A percentile compares a stretch with the other conserved stretches of the same genome.
phyloP scores from a whole-genome alignment of 73 alveolate species.

The Loxodes magnus region DNA sequence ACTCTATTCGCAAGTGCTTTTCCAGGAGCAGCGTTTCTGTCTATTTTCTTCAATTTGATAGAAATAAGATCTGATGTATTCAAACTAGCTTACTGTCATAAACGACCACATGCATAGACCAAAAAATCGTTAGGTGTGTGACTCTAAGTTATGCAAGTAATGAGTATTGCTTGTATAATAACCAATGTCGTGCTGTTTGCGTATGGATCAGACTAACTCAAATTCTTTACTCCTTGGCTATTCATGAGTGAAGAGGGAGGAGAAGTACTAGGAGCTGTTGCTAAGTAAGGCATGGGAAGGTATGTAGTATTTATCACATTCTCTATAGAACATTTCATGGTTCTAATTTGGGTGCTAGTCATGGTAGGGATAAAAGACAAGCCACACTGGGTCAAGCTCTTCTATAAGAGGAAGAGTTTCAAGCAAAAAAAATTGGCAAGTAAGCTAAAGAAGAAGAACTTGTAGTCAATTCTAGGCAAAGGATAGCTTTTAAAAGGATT shows the following conservation, averaged over 20 bases:
- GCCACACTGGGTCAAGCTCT: conserved; percentile 27
- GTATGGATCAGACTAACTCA: conserved; percentile 20
- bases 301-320: conserved; percentile 10
- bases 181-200: conserved; percentile 31
- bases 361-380: conserved; percentile 9
- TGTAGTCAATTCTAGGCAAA: too few species aligned
- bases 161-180: conserved; percentile 22
- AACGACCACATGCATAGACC: conserved; percentile 25
- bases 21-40: conserved; percentile 47
- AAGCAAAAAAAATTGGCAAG: conserved; percentile 9
- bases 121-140: conserved; percentile 27
- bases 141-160: conserved; percentile 21
- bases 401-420: conserved; percentile 7
- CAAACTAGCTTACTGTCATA: conserved; percentile 30
- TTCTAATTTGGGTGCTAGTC: conserved; percentile 9
- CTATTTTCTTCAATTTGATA: conserved; percentile 33
- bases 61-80: conserved; percentile 50
- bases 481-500: too few species aligned
- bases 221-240: too few species aligned
- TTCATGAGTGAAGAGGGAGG: too few species aligned
- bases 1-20: conserved; percentile 65
- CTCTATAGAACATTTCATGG: conserved; percentile 26
- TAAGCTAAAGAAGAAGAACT: too few species aligned
- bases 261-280: too few species aligned
- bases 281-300: too few species aligned